Base-by-base conservation (phyloP, 306 rosid genomes). In the Cicer bijugum region DNA sequence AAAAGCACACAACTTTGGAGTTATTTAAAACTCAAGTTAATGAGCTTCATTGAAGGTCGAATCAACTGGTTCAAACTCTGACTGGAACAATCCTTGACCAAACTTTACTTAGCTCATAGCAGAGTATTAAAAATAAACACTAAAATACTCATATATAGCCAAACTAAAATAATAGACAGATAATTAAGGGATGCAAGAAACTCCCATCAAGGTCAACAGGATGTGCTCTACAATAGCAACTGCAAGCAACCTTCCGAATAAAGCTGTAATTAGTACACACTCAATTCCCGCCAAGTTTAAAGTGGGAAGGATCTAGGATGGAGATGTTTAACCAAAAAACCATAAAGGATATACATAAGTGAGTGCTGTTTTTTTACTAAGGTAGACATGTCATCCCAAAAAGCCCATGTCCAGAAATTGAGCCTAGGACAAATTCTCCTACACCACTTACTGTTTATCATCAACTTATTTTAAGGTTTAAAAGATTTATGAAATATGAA, bases 381-480 rank as follows among this genome's bases (percentile, higher is more conserved):
- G 20, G 46, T 6, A 50, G 37, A 23, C 15, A 17, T 43, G 23
- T 35, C 1, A 37, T 55, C 4, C 17, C 2, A 65, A 52, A 44
- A 71, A 43, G 2, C n/a, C 15, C 46, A 52, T 61, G 19, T 45
- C 63, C 48, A 62, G 19, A 76, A 48, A 69, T 46, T 60, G 40
- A 61, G 20, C 8, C 48, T 19, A 8, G 75, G 39, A 71, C 51
- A 65, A 5, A 19, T 46, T 64, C 51, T 9, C 40, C 35, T 44
- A 60, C 42, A 67, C 35, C 43, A 39, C 48, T 55, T 37, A 35
- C 44, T 8, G 12, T 38, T 67, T 28, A 17, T 40, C 28, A 12
- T 40, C 44, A 71, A 50, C 75, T 66, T 65, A 55, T 48, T 57
- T 67, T 8, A 42, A 58, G 76, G 79, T 40, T 33, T 55, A 61